phyloP scores from a whole-genome alignment of 179 eudicot genomes.

The Gypsophila paniculata region DNA sequence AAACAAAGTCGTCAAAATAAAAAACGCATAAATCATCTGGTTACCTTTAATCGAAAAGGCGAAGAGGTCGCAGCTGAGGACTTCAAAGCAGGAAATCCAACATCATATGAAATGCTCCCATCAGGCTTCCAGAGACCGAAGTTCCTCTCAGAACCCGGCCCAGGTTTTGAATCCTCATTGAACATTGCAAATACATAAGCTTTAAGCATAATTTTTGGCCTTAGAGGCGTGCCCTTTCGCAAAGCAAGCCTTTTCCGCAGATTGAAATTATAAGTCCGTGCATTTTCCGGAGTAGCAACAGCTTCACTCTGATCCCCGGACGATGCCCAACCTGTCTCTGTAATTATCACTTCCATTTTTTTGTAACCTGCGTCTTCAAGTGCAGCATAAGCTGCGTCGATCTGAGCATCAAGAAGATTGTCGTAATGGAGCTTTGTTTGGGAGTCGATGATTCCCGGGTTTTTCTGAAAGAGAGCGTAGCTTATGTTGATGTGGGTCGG shows the following conservation, averaged over 20 bases:
- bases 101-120: constrained; percentile 61
- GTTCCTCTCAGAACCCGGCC: constrained; percentile 61
- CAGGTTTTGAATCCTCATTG: constrained; percentile 54
- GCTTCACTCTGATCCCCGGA: constrained; percentile 69
- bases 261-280: constrained; percentile 74
- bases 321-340: constrained; percentile 99
- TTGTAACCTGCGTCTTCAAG: constrained; percentile 66
- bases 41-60: constrained; percentile 49
- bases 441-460: constrained; percentile 53
- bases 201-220: constrained; percentile 62
- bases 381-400: constrained; percentile 94
- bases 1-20: background rate
- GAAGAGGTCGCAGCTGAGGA: constrained; percentile 52
- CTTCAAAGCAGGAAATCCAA: constrained; percentile 60
- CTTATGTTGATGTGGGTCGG: constrained; percentile 64
- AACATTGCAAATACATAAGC: constrained; percentile 80
- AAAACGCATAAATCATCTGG: background rate
- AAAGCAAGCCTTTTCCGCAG: constrained; percentile 81
- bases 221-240: constrained; percentile 82
- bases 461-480: constrained; percentile 70
- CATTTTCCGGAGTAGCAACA: constrained; percentile 71
- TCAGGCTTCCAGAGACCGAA: constrained; percentile 63
- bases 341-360: constrained; percentile 83
- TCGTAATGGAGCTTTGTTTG: constrained; percentile 71
- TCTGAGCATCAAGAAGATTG: constrained; percentile 91